Evolutionary conservation across 495 filamentous ascomycete genomes (phyloP), one percentile per base, ranked within the genome.

Genomic region (Recurvomyces mirabilis): DNA sequence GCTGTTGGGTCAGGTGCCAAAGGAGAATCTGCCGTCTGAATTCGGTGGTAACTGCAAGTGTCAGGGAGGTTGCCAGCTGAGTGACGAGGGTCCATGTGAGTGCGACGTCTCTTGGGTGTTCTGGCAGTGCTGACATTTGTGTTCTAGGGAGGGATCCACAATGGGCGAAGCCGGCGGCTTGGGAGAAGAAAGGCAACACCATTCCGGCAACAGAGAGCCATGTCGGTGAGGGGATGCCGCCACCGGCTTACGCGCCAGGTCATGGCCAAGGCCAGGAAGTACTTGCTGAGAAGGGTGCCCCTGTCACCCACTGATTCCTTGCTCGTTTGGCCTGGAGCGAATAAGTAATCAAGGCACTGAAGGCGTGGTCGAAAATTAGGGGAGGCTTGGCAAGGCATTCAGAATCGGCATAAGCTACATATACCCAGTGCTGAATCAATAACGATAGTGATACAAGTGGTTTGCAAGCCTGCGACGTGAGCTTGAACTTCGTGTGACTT

Each of bases 1-100:
- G 55, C 70, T 98, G 29, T 68, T 94, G 28, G 65, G 57, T 33
- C 91, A 98, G 68, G 76, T 98, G 4, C 86, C 93, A 2, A 70
- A 72, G 43, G 87, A 96, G 72, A 95, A 95, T 62, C 69, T 98
- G 43, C 91, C 91, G 20, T 79, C 75, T 58, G 66, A 77, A 52
- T 93, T 94, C 55, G 93, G 93, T 37, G 91, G 91, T 24, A 68
- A 59, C 14, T 98, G 91, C 64, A 54, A 79, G 38, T 98, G 91
- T 60, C 62, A 69, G 28, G 87, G 85, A 36, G 88, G 91, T 26
- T 98, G 91, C 65, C 67, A 72, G 61, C 60, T 95, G 46, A 93
- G 86, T 61, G 91, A 98, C 55, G 75, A 74, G 47, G 91, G 91
- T 35, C 91, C 91, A 34, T 98, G 91, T 54, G 35, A 46, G 46